Conservation (phyloP, 257 asterid species). For the Solanum habrochaites region DNA sequence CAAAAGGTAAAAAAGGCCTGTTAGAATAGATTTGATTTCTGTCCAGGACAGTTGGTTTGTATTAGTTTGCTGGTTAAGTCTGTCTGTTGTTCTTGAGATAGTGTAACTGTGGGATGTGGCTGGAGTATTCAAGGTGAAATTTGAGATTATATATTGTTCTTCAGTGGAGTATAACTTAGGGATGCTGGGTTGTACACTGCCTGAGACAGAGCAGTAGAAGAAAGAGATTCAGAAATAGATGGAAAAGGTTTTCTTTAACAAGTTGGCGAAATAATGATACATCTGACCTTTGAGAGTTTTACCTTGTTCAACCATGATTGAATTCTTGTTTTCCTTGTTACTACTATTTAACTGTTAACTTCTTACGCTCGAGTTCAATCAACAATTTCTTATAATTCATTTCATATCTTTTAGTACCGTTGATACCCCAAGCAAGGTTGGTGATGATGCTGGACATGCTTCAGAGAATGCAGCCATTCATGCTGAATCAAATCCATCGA, state of each 20-base stretch:
- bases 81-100: not conserved
- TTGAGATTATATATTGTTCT: not conserved
- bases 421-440: slow-evolving; percentile 1
- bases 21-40: not conserved
- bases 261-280: not conserved
- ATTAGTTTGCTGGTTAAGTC: not conserved
- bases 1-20: not conserved
- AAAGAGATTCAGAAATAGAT: not conserved
- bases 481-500: not conserved
- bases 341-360: not conserved
- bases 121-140: not conserved
- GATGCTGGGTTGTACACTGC: not conserved
- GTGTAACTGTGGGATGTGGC: not conserved
- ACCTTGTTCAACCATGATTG: not conserved
- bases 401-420: slow-evolving; percentile 1
- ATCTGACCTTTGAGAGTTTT: not conserved
- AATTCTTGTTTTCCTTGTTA: not conserved
- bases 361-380: not conserved
- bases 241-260: not conserved
- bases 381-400: not conserved
- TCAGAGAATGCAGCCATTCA: not conserved
- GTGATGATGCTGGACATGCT: not conserved
- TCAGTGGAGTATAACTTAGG: not conserved
- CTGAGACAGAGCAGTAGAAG: not conserved
- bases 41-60: not conserved